Percentiles rank a stretch among this genome's conserved stretches.
These are phyloP conservation scores for Begonia masoniana DNA, from an alignment of 306 rosid genomes.

Conservation along the genomic window DNA sequence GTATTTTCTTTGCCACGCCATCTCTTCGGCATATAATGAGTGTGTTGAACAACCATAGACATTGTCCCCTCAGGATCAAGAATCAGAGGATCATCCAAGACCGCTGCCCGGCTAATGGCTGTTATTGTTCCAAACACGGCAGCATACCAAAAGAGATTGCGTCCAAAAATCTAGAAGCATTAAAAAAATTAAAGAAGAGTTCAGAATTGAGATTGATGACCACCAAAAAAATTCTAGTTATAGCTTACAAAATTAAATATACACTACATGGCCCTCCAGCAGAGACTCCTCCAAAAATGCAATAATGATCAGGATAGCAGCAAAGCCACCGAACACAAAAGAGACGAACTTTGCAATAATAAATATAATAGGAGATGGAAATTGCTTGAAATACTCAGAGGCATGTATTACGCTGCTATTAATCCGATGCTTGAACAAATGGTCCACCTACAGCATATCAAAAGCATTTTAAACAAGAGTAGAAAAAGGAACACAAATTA, in stretches of 20 bases:
- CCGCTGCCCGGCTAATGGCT: slow-evolving; percentile 68
- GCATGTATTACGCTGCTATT: slow-evolving; percentile 74
- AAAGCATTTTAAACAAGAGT: slow-evolving; percentile 6
- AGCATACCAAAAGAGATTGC: slow-evolving; percentile 93
- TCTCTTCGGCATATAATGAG: slow-evolving; percentile 94
- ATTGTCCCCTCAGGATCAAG: slow-evolving; percentile 73
- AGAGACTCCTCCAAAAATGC: slow-evolving; percentile 88
- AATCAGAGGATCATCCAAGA: slow-evolving; percentile 57
- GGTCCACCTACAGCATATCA: slow-evolving; percentile 58
- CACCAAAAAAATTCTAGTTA: background rate
- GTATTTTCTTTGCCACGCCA: slow-evolving; percentile 89
- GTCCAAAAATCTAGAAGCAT: slow-evolving; percentile 67
- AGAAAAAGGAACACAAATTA: background rate
- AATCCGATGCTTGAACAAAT: slow-evolving; percentile 84
- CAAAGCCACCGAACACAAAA: slow-evolving; percentile 86
- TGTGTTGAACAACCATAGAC: slow-evolving; percentile 76
- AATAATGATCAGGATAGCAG: slow-evolving; percentile 79
- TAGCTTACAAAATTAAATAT: slow-evolving; percentile 1
- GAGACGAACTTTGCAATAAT: slow-evolving; percentile 80
- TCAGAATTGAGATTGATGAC: background rate
- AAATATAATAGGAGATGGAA: slow-evolving; percentile 83
- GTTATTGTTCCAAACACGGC: slow-evolving; percentile 88
- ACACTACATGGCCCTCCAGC: slow-evolving; percentile 90
- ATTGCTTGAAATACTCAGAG: slow-evolving; percentile 74
- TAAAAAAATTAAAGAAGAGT: slow-evolving; percentile 1